Conservation (phyloP, 73 alveolate species). For the Durusdinium trenchii region DNA sequence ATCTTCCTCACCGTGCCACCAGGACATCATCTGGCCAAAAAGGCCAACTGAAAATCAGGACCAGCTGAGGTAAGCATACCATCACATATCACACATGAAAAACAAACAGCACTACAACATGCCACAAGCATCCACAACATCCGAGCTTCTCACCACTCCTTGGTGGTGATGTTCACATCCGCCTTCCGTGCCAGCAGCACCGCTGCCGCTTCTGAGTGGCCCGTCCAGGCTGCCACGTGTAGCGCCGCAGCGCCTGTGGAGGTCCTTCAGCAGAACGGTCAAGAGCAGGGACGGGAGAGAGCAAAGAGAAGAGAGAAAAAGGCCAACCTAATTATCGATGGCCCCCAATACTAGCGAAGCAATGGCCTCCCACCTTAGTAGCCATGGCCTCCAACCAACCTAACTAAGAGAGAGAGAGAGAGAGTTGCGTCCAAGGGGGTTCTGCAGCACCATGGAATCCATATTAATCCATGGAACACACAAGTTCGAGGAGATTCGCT, state of each 20-base stretch:
- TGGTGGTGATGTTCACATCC: conserved; percentile 85
- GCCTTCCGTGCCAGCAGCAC: conserved; percentile 74
- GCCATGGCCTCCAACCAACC: too few species aligned
- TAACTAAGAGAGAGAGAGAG: too few species aligned
- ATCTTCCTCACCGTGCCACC: too few species aligned
- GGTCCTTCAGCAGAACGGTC: conserved; percentile 24
- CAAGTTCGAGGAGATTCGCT: too few species aligned
- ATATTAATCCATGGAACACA: too few species aligned
- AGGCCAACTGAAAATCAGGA: background rate
- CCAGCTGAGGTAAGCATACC: background rate
- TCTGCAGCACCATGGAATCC: too few species aligned
- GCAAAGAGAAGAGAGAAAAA: background rate
- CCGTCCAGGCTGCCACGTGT: conserved; percentile 92
- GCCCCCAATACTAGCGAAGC: too few species aligned
- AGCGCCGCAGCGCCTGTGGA: conserved; percentile 70
- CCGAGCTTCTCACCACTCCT: background rate
- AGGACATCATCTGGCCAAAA: background rate
- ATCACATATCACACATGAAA: background rate
- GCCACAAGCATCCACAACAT: background rate
- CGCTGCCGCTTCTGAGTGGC: conserved; percentile 49
- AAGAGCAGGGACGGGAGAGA: background rate
- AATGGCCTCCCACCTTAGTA: too few species aligned
- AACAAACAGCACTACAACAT: background rate
- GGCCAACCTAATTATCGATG: too few species aligned
- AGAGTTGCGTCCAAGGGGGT: too few species aligned